Percentiles rank a stretch among this genome's conserved stretches.
Conservation (phyloP, 352 stramenopile species). For the Blastocystis hominis region DNA sequence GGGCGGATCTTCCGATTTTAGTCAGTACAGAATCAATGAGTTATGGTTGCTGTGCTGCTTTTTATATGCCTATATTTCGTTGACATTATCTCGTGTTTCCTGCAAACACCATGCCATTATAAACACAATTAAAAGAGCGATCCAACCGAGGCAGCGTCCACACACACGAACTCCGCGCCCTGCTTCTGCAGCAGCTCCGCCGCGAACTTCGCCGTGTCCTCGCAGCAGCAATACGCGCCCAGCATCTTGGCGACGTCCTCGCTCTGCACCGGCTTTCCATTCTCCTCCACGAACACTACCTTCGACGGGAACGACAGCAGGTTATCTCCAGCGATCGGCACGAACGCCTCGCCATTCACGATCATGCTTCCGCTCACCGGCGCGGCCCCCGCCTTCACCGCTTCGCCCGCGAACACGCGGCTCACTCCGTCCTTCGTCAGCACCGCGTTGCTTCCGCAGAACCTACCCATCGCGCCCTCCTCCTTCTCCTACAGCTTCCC, state of each 20-base stretch:
- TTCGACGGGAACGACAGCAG: conserved; percentile 4
- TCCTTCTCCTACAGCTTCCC: neutral
- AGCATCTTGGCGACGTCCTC: conserved; percentile 6
- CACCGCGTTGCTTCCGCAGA: conserved; percentile 35
- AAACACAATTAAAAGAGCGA: conserved; percentile 44
- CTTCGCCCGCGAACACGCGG: conserved; percentile 25
- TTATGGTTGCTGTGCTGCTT: neutral
- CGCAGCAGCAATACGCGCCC: neutral
- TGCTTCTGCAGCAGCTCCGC: conserved; percentile 25
- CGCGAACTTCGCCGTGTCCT: neutral
- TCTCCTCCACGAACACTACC: conserved; percentile 10
- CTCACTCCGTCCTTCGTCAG: conserved; percentile 27
- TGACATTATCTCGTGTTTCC: neutral
- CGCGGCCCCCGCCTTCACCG: neutral
- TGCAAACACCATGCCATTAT: conserved; percentile 1
- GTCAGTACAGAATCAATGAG: neutral
- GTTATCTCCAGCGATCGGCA: neutral
- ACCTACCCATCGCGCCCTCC: neutral
- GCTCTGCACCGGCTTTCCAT: neutral
- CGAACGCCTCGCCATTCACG: conserved; percentile 41
- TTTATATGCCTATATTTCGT: neutral
- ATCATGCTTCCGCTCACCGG: neutral
- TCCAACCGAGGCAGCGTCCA: neutral
- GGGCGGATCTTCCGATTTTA: neutral
- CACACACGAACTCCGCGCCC: conserved; percentile 10